Base-by-base conservation (phyloP, 345 rosid species). In the Arabidopsis arenosa region DNA sequence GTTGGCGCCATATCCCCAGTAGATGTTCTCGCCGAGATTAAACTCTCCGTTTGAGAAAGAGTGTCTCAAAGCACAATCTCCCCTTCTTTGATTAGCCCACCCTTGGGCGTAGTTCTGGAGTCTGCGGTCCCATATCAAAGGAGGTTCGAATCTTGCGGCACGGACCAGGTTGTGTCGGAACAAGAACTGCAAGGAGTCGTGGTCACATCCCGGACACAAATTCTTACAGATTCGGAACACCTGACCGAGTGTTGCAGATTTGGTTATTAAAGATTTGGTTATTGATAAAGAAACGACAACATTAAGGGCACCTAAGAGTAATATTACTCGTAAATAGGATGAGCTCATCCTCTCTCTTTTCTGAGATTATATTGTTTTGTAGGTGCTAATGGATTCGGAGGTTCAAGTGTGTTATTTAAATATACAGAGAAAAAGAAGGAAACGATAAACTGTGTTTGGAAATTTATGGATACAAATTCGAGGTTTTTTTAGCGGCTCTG, bases 21-120 rank as follows among this genome's bases (percentile, higher is more conserved):
- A 94, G 23, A 87, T 81, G 72, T 91, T 94, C 83, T 94, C 98
- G 8, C 97, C 98, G 0, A 86, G 87, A 80, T 80, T 75, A 84
- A 85, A 91, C 6, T 53, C 78, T 0, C 80, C 88, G 68, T 88
- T 85, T 1, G 91, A 84, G 44, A 87, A 83, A 1, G 98, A 91
- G 47, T 91, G 98, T 44, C 69, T 70, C 61, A 85, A 54, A 60
- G 82, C 80, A 81, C 97, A 94, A 74, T 90, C 96, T 13, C 68
- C 47, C 66, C 36, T 79, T 56, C 98, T 82, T 66, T 80, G 83
- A n/a, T 73, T 74, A n/a, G 93, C 98, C 97, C 98, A 94, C 83
- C 88, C 82, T 15, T 75, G 79, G 1, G 97, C 97, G 41, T 94
- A 90, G 59, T 74, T 74, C 62, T 91, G 89, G 9, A 94, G 91